phyloP scores from a whole-genome alignment of 495 filamentous ascomycete genomes.

The Delitschia confertaspora region DNA sequence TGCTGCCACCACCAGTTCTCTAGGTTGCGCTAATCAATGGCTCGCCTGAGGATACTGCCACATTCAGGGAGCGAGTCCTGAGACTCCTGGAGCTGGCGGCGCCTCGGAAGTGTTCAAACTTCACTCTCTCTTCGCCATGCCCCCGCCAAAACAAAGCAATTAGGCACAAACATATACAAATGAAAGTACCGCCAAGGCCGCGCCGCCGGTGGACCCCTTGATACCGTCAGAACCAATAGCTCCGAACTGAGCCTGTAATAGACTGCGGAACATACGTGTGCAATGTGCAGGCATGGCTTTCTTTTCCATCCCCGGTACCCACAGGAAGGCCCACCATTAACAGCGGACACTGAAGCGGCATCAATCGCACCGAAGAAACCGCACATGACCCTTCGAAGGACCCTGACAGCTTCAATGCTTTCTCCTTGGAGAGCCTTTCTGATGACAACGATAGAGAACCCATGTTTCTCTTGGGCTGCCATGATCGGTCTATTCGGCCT shows the following conservation, averaged over 20 bases:
- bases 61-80: not conserved
- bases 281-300: not conserved
- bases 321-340: constrained; percentile 8
- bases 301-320: constrained; percentile 7
- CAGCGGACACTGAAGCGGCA: constrained; percentile 8
- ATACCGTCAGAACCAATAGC: no score
- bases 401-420: constrained; percentile 10
- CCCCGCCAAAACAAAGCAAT: not conserved
- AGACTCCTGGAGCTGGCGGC: not conserved
- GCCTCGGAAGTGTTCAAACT: not conserved
- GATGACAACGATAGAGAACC: constrained; percentile 5
- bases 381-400: constrained; percentile 12
- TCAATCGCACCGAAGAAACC: not conserved
- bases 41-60: not conserved
- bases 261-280: constrained; percentile 1
- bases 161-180: no score
- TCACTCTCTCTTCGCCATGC: not conserved
- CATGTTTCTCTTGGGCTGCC: not conserved
- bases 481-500: not conserved
- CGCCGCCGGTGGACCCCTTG: no score
- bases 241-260: no score
- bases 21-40: constrained; percentile 14
- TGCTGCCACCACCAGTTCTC: constrained; percentile 1
- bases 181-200: no score
- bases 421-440: constrained; percentile 1